A percentile compares a stretch with the other conserved stretches of the same genome.
Evolutionary conservation across 2,329 filamentous ascomycete genomes (phyloP).

Genomic region (Shiraia bambusicola): DNA sequence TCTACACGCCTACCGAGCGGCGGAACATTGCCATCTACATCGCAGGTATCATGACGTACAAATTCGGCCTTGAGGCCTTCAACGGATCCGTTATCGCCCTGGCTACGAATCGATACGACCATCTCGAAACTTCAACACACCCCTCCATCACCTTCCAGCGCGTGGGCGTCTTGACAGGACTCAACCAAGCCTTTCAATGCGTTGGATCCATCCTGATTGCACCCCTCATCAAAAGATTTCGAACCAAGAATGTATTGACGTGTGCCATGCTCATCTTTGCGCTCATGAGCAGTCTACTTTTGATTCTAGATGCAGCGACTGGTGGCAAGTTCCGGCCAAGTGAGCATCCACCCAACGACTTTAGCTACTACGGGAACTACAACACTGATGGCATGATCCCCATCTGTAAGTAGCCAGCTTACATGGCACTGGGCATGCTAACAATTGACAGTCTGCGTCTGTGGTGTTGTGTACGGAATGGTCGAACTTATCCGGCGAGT

Average conservation of each 20-base stretch:
- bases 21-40: constrained; percentile 47
- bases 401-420: constrained; percentile 42
- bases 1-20: constrained; percentile 46
- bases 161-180: constrained; percentile 50
- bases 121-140: constrained; percentile 40
- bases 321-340: constrained; percentile 48
- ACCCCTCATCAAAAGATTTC: constrained; percentile 52
- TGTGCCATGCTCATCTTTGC: constrained; percentile 50
- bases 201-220: constrained; percentile 55
- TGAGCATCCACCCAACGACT: constrained; percentile 42
- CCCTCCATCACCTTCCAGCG: constrained; percentile 50
- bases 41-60: constrained; percentile 55
- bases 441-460: constrained; percentile 23
- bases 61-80: constrained; percentile 55
- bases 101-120: constrained; percentile 54
- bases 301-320: constrained; percentile 53
- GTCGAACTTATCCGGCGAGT: constrained; percentile 55
- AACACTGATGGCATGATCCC: constrained; percentile 54
- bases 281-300: constrained; percentile 50
- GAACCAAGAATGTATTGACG: constrained; percentile 51
- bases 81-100: constrained; percentile 54
- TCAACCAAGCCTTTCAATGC: constrained; percentile 56
- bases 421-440: constrained; percentile 3
- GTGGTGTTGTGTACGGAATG: constrained; percentile 47
- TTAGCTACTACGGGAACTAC: constrained; percentile 52